Conservation (phyloP, 176 grass and related monocot genomes). For the Oropetium thomaeum region DNA sequence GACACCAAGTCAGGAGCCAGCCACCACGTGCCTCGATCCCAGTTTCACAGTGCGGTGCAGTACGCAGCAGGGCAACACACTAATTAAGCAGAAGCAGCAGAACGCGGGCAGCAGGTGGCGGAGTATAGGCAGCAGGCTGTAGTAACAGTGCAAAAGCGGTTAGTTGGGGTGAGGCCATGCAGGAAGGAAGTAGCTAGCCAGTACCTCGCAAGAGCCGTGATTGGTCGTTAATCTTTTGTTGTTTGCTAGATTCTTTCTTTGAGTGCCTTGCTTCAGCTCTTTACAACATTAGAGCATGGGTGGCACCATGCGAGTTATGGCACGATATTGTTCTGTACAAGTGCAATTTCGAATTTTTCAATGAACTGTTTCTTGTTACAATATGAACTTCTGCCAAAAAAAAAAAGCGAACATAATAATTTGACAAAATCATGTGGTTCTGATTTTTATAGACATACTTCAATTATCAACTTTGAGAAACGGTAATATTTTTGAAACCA, state of each 20-base stretch:
- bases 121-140: background rate
- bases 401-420: no score
- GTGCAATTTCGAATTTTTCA: background rate
- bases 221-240: background rate
- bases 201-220: background rate
- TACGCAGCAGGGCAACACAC: background rate
- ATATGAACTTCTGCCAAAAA: background rate
- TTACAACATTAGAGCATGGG: background rate
- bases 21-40: background rate
- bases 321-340: background rate
- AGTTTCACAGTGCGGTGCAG: background rate
- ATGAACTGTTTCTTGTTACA: background rate
- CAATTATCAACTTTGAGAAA: background rate
- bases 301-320: background rate
- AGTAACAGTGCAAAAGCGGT: background rate
- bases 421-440: background rate
- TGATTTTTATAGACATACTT: background rate
- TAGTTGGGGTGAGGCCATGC: background rate
- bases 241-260: background rate
- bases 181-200: background rate
- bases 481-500: background rate
- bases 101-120: background rate
- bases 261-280: background rate
- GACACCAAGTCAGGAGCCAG: background rate
- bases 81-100: background rate